Conservation (phyloP, 306 rosid species). For the Fragaria nilgerrensis region DNA sequence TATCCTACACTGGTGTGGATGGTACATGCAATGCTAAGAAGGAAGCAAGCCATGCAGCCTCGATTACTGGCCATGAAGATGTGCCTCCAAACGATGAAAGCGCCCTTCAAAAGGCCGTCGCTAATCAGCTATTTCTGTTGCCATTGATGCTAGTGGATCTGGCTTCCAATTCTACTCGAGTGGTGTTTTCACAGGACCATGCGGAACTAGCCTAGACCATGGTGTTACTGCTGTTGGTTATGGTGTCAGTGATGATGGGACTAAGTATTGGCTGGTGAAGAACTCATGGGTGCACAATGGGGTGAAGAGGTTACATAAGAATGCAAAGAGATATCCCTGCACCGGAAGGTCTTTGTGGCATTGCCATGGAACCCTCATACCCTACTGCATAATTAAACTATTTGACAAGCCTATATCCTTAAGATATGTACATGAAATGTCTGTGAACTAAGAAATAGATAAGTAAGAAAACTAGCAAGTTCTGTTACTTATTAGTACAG, state of each 20-base stretch:
- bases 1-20: not conserved
- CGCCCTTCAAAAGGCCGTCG: not conserved
- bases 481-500: not conserved
- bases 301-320: slow-evolving; percentile 9
- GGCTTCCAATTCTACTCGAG: not conserved
- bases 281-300: slow-evolving; percentile 11
- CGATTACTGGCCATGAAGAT: slow-evolving; percentile 3
- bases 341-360: not conserved
- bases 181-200: slow-evolving; percentile 8
- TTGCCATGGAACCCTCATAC: slow-evolving; percentile 7
- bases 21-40: not conserved
- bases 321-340: not conserved
- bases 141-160: slow-evolving; percentile 10
- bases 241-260: not conserved
- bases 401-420: not conserved
- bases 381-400: not conserved
- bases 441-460: not conserved
- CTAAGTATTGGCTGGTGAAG: not conserved
- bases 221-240: slow-evolving; percentile 5
- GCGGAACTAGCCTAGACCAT: not conserved
- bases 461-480: not conserved
- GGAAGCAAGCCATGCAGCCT: slow-evolving; percentile 10
- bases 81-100: not conserved
- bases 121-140: slow-evolving; percentile 4
- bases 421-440: not conserved